Evolutionary conservation across 2,329 filamentous ascomycete genomes (phyloP).

Genomic region (Thielaviopsis euricoi): DNA sequence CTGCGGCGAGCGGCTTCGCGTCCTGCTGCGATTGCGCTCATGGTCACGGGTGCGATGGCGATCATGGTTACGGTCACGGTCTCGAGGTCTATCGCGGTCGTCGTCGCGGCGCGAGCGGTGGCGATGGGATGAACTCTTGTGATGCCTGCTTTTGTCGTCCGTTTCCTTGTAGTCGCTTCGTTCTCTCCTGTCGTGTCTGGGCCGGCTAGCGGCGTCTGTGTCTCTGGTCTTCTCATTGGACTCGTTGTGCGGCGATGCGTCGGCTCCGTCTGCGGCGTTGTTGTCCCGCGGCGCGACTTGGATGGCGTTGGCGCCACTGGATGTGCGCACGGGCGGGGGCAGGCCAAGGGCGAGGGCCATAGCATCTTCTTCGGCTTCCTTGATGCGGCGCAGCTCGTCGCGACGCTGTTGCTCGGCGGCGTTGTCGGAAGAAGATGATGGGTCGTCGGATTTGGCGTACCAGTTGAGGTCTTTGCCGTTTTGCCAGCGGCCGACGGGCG

Average conservation of each 20-base stretch:
- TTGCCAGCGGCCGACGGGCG: slow-evolving; percentile 84
- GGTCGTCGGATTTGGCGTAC: slow-evolving; percentile 43
- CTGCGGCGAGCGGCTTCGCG: not conserved
- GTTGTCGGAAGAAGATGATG: slow-evolving; percentile 25
- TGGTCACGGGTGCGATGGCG: not conserved
- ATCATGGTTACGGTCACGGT: not conserved
- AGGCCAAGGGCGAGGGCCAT: slow-evolving; percentile 70
- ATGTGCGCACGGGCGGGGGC: slow-evolving; percentile 45
- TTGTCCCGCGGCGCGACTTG: slow-evolving; percentile 26
- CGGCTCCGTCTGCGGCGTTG: no score
- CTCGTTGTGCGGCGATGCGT: no score
- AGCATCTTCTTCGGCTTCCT: slow-evolving; percentile 86
- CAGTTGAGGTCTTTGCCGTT: slow-evolving; percentile 52
- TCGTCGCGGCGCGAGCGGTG: not conserved
- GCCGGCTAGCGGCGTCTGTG: no score
- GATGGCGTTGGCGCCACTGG: slow-evolving; percentile 50
- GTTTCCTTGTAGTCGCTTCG: not conserved
- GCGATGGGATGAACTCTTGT: not conserved
- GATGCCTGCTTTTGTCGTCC: not conserved
- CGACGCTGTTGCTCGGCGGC: slow-evolving; percentile 45
- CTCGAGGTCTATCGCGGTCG: not conserved
- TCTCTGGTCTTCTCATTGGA: no score
- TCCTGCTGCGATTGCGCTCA: not conserved
- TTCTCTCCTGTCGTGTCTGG: not conserved
- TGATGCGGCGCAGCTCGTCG: slow-evolving; percentile 66